Conservation (phyloP, 352 stramenopile species). For the Vaucheria bursata region DNA sequence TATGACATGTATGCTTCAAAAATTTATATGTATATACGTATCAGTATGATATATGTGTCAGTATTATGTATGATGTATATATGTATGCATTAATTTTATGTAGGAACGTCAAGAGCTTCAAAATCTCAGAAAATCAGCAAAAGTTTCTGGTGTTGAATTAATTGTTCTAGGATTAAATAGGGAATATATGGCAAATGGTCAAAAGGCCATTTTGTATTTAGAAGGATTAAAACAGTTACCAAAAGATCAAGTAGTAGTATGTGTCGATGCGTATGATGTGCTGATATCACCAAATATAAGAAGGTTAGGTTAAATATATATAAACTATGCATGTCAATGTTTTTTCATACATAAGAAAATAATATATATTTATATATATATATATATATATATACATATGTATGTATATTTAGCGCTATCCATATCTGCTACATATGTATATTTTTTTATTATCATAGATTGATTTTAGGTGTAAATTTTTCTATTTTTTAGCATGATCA, state of each 20-base stretch:
- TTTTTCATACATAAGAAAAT: too few species aligned
- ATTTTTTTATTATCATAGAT: too few species aligned
- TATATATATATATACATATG: too few species aligned
- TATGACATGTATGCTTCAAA: background rate
- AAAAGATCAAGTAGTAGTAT: slow-evolving; percentile 13
- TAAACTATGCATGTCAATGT: too few species aligned
- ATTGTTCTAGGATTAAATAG: slow-evolving; percentile 11
- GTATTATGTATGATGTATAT: background rate
- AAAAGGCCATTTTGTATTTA: slow-evolving; percentile 19
- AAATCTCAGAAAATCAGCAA: background rate
- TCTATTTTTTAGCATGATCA: too few species aligned
- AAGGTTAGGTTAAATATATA: slow-evolving; percentile 7
- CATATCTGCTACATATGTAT: too few species aligned
- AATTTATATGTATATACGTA: background rate
- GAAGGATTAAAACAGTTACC: slow-evolving; percentile 6
- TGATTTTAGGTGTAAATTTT: too few species aligned
- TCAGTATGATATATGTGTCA: background rate
- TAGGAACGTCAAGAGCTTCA: background rate
- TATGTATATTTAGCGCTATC: too few species aligned
- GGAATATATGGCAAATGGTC: slow-evolving; percentile 12
- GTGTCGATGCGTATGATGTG: slow-evolving; percentile 31
- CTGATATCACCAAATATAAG: slow-evolving; percentile 9
- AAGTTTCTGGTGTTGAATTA: background rate
- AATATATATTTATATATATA: too few species aligned
- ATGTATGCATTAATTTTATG: background rate